Base-by-base conservation (phyloP, 202 grass and related monocot genomes). In the Saccharum hybrid region DNA sequence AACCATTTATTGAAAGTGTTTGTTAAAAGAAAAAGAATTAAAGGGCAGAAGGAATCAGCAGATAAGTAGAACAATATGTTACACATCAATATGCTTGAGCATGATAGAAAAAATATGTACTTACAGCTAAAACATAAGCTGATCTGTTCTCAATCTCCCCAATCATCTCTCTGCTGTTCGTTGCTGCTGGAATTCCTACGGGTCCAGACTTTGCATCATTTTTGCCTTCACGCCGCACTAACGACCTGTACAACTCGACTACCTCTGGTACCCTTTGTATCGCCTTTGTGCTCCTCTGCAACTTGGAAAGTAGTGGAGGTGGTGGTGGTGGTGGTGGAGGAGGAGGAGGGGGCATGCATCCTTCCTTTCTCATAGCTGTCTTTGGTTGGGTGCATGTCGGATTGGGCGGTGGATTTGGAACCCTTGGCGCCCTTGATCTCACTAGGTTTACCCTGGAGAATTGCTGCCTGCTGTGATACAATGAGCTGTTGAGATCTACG, bases 131-230 rank as follows among this genome's bases (percentile, higher is more conserved):
- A 76, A 99, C 88, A 82, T 99, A 94, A 60, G 93, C 81, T 48
- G 96, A 99, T 94, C 70, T 89, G 76, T 99, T 99, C 84, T 96
- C 96, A 33, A 99, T 99, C 88, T 99, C 96, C 7, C 93, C 96
- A 43, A 99, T 99, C 96, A 99, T 99, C 59, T 94, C 93, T 73
- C 91, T 87, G 76, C 75, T 85, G 76, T 88, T 96, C 34, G 70
- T 66, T 39, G 72, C 84, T 40, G 71, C 78, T 63, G 93, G 96
- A 86, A 84, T 87, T 85, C 66, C 89, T 8, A 82, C 23, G 68
- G 80, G 63, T 83, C 89, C 96, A 26, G 89, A 57, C 85, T 88
- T 96, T 21, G 49, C 72, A 68, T 99, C 93, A 2, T 81, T 66
- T 88, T 92, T 99, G 10, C 88, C 91, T 92, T 96, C 96, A 85